Evolutionary conservation across 768 basidiomycete genomes (phyloP), one percentile per base, ranked within the genome.

Genomic region (Leccinum broughii): DNA sequence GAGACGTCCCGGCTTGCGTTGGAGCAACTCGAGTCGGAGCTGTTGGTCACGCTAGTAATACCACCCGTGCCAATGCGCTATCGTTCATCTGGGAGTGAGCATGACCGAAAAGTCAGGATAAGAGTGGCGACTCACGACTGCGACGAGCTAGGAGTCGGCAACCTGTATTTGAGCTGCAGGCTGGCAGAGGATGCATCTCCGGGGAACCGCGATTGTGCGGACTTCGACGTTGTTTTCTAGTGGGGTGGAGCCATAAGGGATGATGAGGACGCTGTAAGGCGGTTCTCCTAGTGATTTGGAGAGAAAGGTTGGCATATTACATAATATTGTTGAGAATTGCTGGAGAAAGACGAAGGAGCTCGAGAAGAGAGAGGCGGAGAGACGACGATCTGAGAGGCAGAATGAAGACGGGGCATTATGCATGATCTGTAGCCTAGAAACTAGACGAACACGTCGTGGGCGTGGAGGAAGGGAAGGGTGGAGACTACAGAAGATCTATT

Each of bases 51-150:
- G 59, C 87, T 91, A 2, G 91, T 90, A n/a, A n/a, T n/a, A 4
- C 91, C 91, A 6, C 91, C 91, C 0, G 85, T 77, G 7, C 86
- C 90, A 68, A 91, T 91, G 2, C 81, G 51, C 70, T 72, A 63
- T 88, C 87, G 68, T 83, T 85, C 64, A 88, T 77, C 87, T 87
- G 62, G 24, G 17, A 39, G 48, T 58, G 5, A 51, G 54, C 26
- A 55, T 32, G 7, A 7, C 2, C 14, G 15, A 35, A 28, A 8
- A 50, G 0, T 2, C 10, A 13, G 17, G 20, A 39, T 30, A 39
- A 50, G 39, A 57, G 34, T 1, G 22, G 53, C n/a, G 5, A 84
- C 88, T 75, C 66, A 90, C 90, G 67, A 90, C 86, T 5, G 87
- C 85, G 26, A 92, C 88, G 56, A 93, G 87, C 66, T 89, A 85